Conservation (phyloP, 1,284 basidiomycete species). For the Marasmius oreades region DNA sequence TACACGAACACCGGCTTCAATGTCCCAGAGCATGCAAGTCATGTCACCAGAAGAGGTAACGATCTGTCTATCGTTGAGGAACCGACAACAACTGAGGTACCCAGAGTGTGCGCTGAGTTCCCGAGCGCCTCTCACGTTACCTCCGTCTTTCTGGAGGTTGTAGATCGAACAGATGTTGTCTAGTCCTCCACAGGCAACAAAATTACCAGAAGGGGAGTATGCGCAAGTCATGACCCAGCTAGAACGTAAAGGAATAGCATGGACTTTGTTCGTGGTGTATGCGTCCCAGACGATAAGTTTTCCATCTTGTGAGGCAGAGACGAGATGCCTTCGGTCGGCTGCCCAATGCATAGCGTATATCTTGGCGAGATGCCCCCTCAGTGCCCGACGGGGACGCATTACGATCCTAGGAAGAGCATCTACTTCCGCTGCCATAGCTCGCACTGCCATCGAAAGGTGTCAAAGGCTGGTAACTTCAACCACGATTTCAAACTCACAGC, state of each 20-base stretch:
- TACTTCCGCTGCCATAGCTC: slow-evolving; percentile 95
- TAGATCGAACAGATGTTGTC: slow-evolving; percentile 99
- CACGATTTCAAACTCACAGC: slow-evolving; percentile 58
- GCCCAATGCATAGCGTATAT: slow-evolving; percentile 99
- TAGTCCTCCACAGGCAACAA: slow-evolving; percentile 96
- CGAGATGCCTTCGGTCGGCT: slow-evolving; percentile 92
- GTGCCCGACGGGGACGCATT: slow-evolving; percentile 91
- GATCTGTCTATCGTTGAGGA: slow-evolving; percentile 98
- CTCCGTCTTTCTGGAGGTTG: slow-evolving; percentile 74
- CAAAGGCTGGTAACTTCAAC: not conserved
- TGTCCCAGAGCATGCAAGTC: slow-evolving; percentile 99
- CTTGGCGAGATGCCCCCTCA: slow-evolving; percentile 97
- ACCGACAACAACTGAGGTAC: slow-evolving; percentile 96
- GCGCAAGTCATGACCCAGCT: slow-evolving; percentile 99
- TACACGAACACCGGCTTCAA: slow-evolving; percentile 92
- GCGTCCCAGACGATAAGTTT: slow-evolving; percentile 99
- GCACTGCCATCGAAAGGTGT: slow-evolving; percentile 50
- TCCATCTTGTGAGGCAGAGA: slow-evolving; percentile 98
- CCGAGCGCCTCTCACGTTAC: slow-evolving; percentile 73
- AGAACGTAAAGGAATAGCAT: slow-evolving; percentile 95
- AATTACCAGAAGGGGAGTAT: slow-evolving; percentile 94
- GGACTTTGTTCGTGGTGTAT: slow-evolving; percentile 99
- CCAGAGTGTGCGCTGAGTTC: slow-evolving; percentile 97
- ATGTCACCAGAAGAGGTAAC: slow-evolving; percentile 97
- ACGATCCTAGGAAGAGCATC: slow-evolving; percentile 93